phyloP scores from a whole-genome alignment of 2,329 filamentous ascomycete genomes.

The Chrysoporthe cubensis region DNA sequence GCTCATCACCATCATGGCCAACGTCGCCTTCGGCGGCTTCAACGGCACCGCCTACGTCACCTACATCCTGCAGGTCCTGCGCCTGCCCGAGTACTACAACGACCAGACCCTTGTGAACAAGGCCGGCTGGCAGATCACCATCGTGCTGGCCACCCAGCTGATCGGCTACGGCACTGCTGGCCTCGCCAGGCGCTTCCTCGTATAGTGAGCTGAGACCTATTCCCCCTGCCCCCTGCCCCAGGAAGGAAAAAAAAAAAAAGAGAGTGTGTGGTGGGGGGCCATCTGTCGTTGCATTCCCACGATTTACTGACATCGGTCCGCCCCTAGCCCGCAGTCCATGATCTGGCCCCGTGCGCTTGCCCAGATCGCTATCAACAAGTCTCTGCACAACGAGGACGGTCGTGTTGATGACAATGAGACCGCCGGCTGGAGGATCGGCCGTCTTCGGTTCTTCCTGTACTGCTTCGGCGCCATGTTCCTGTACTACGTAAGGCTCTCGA shows the following conservation, averaged over 20 bases:
- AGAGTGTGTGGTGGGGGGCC: too few relatives aligned
- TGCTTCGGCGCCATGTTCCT: conserved; percentile 52
- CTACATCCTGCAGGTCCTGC: conserved; percentile 21
- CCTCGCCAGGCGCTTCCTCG: conserved; percentile 52
- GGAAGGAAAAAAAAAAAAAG: too few relatives aligned
- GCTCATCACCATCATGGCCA: conserved; percentile 64
- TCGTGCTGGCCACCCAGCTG: conserved; percentile 56
- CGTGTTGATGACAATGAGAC: conserved; percentile 36
- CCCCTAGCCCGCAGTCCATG: conserved; percentile 45
- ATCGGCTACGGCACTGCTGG: conserved; percentile 61
- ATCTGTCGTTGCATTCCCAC: neutral
- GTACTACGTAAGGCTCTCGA: conserved; percentile 41
- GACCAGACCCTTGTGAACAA: conserved; percentile 53
- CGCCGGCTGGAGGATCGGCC: conserved; percentile 47
- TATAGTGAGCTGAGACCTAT: conserved; percentile 40
- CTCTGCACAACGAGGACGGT: conserved; percentile 51
- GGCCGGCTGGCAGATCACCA: conserved; percentile 54
- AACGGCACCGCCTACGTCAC: conserved; percentile 21
- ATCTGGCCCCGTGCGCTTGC: conserved; percentile 56
- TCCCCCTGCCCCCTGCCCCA: neutral
- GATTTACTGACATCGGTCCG: neutral
- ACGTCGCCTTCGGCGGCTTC: conserved; percentile 43
- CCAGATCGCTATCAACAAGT: conserved; percentile 51
- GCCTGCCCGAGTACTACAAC: conserved; percentile 50
- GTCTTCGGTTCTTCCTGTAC: conserved; percentile 50